Conservation (phyloP, 208 protist genomes). For the Porcisia hertigi region DNA sequence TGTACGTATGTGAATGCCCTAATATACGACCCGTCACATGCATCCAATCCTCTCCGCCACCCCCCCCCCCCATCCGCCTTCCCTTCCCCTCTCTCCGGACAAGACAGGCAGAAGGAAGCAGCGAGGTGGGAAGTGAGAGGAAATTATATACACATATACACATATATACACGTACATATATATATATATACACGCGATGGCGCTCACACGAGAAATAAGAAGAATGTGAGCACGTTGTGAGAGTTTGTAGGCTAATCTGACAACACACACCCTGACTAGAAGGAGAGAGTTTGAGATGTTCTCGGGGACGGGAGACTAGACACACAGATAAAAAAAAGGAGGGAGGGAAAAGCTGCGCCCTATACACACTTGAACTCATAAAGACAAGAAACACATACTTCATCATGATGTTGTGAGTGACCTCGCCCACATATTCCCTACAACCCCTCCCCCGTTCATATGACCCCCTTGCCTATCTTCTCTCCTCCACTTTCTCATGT, state of each 20-base stretch:
- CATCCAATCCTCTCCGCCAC: background rate
- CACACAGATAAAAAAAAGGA: background rate
- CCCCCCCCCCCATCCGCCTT: background rate
- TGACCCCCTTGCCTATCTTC: background rate
- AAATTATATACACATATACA: background rate
- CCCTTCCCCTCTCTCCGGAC: background rate
- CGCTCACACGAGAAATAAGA: too few relatives aligned
- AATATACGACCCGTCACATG: background rate
- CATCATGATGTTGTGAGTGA: too few relatives aligned
- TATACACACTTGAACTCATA: too few relatives aligned
- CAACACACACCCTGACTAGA: too few relatives aligned
- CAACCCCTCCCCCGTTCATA: background rate
- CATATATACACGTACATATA: background rate
- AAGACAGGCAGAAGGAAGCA: background rate
- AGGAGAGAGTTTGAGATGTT: too few relatives aligned
- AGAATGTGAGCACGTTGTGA: too few relatives aligned
- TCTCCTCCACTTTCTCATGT: constrained; percentile 5
- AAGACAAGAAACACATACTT: too few relatives aligned
- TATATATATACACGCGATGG: background rate
- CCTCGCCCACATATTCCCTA: too few relatives aligned
- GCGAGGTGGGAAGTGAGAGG: background rate
- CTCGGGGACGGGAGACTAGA: too few relatives aligned
- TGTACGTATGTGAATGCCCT: background rate
- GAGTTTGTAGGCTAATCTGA: too few relatives aligned
- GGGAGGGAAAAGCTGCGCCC: background rate